A percentile compares a stretch with the other conserved stretches of the same genome.
phyloP scores from a whole-genome alignment of 2,329 filamentous ascomycete genomes.

The Ascochyta rabiei region DNA sequence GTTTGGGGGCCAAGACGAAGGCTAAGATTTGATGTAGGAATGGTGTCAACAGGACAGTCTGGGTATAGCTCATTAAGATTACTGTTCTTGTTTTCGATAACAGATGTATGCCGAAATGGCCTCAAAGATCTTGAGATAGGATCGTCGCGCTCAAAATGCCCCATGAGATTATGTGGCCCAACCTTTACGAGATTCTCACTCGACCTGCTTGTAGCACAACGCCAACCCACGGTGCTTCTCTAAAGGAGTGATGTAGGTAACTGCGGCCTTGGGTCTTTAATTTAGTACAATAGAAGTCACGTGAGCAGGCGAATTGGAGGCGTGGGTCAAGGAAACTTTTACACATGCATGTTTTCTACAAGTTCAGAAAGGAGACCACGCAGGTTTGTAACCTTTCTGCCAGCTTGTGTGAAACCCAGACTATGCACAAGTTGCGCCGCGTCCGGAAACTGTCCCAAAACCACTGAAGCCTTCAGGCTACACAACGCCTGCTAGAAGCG shows the following conservation, averaged over 20 bases:
- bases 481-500: not conserved
- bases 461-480: not conserved
- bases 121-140: no score
- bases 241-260: no score
- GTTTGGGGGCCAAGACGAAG: slow-evolving; percentile 30
- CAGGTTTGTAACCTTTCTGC: not conserved
- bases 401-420: not conserved
- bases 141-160: no score
- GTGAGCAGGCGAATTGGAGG: not conserved
- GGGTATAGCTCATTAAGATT: not conserved
- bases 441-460: not conserved
- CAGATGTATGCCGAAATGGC: no score
- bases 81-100: no score
- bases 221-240: no score
- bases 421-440: not conserved
- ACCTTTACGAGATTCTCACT: no score
- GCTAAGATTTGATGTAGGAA: slow-evolving; percentile 29
- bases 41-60: not conserved
- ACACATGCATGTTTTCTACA: not conserved
- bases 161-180: no score
- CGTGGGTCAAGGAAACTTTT: not conserved
- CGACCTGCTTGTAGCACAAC: no score
- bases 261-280: not conserved
- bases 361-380: not conserved
- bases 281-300: not conserved